Percentiles rank a stretch among this genome's conserved stretches.
Conservation (phyloP, 2,329 filamentous ascomycete genomes). For the Aspergillus sp. region DNA sequence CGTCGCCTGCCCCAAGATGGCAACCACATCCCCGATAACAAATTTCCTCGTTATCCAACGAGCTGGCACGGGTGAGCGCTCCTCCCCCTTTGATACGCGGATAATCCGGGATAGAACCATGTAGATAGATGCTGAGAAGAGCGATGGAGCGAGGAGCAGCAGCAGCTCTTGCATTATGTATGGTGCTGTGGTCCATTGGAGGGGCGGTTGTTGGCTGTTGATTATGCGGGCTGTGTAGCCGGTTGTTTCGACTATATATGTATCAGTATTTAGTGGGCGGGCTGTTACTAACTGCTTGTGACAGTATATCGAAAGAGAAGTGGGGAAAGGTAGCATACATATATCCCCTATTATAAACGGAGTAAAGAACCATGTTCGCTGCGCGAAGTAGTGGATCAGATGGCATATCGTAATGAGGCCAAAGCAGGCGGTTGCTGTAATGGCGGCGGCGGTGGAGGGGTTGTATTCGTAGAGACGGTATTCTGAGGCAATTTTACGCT, state of each 20-base stretch:
- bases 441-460: neutral
- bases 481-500: neutral
- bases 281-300: neutral
- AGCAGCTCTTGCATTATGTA: neutral
- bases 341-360: neutral
- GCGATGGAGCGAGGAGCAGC: neutral
- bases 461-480: neutral
- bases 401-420: neutral
- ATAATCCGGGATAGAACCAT: neutral
- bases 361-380: slow-evolving; percentile 4
- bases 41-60: neutral
- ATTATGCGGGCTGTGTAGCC: neutral
- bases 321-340: neutral
- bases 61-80: neutral
- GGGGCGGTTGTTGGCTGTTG: neutral
- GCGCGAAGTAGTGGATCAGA: neutral
- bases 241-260: neutral
- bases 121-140: slow-evolving; percentile 1
- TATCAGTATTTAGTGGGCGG: too few relatives aligned
- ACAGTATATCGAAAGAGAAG: neutral
- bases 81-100: neutral
- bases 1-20: neutral
- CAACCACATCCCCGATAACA: neutral
- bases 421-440: neutral
- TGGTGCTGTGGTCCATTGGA: neutral